Conservation (phyloP, 2,329 filamentous ascomycete genomes). For the Paecilomyces sp. region DNA sequence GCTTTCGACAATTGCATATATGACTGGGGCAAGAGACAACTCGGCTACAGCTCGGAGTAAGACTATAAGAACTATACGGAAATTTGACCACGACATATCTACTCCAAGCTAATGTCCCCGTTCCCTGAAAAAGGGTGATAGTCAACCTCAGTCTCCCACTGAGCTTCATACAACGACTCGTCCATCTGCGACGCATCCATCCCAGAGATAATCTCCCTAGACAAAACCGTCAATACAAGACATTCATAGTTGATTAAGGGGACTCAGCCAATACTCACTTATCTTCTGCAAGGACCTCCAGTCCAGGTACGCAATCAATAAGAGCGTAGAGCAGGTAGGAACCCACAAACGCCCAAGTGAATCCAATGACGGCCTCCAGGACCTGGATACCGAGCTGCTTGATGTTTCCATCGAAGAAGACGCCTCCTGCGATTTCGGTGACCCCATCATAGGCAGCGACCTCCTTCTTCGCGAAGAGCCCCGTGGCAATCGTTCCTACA, state of each 20-base stretch:
- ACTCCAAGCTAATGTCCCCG: neutral
- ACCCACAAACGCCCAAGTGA: slow-evolving; percentile 44
- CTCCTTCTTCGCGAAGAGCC: slow-evolving; percentile 44
- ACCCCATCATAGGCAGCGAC: slow-evolving; percentile 45
- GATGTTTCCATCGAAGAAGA: slow-evolving; percentile 48
- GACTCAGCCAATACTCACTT: slow-evolving; percentile 34
- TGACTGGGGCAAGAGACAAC: too few species aligned
- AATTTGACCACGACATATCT: neutral
- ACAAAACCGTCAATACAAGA: neutral
- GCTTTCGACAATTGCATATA: too few species aligned
- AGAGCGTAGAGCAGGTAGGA: slow-evolving; percentile 44
- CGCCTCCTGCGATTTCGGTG: slow-evolving; percentile 43
- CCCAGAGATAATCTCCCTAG: slow-evolving; percentile 37
- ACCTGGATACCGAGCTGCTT: slow-evolving; percentile 45
- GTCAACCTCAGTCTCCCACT: slow-evolving; percentile 23
- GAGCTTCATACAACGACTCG: slow-evolving; percentile 37
- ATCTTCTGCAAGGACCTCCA: slow-evolving; percentile 46
- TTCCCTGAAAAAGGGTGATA: slow-evolving; percentile 13
- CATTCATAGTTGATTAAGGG: neutral
- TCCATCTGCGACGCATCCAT: slow-evolving; percentile 47
- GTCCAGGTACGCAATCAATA: slow-evolving; percentile 46
- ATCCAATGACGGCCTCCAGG: slow-evolving; percentile 45
- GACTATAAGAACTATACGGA: neutral
- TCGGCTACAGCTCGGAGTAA: too few species aligned
- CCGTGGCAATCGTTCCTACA: slow-evolving; percentile 44